Evolutionary conservation across 2,329 filamentous ascomycete genomes (phyloP).

Genomic region (Pyrenochaeta sp.): DNA sequence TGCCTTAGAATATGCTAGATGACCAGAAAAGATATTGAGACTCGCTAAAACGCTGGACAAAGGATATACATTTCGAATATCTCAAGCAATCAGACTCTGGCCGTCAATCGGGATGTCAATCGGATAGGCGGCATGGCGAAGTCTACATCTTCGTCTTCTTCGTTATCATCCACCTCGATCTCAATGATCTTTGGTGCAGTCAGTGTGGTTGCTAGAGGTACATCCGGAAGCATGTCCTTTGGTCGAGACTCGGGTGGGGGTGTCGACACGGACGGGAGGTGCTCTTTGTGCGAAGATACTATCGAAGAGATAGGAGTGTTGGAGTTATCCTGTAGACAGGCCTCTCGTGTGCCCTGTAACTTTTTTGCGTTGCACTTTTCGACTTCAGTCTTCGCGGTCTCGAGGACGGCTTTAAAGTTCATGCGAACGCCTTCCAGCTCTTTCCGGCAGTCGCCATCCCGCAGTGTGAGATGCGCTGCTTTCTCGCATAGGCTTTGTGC

Average conservation of each 20-base stretch:
- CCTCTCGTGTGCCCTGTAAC: constrained; percentile 15
- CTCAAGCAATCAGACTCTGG: constrained; percentile 13
- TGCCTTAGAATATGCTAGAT: too few relatives aligned
- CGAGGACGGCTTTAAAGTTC: constrained; percentile 70
- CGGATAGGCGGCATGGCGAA: constrained; percentile 50
- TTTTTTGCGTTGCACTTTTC: constrained; percentile 33
- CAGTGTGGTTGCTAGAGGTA: constrained; percentile 5
- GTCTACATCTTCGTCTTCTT: constrained; percentile 41
- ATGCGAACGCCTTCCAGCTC: constrained; percentile 76
- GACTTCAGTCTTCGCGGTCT: constrained; percentile 60
- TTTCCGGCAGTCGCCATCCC: constrained; percentile 82
- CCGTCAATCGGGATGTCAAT: constrained; percentile 41
- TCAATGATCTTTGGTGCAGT: constrained; percentile 32
- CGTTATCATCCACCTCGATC: constrained; percentile 50
- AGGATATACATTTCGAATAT: constrained; percentile 9
- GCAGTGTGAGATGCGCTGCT: constrained; percentile 87
- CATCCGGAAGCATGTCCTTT: constrained; percentile 15
- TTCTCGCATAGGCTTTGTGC: constrained; percentile 85
- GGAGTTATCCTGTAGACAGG: constrained; percentile 25
- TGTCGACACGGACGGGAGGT: constrained; percentile 21
- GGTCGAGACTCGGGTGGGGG: constrained; percentile 7
- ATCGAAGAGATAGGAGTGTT: constrained; percentile 26
- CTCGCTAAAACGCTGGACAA: constrained; percentile 42
- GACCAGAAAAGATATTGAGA: constrained; percentile 16
- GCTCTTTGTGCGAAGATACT: constrained; percentile 22